These are phyloP conservation scores for Aspergillus novofumigatus DNA, from an alignment of 2,329 filamentous ascomycete species.

Conservation along the genomic window DNA sequence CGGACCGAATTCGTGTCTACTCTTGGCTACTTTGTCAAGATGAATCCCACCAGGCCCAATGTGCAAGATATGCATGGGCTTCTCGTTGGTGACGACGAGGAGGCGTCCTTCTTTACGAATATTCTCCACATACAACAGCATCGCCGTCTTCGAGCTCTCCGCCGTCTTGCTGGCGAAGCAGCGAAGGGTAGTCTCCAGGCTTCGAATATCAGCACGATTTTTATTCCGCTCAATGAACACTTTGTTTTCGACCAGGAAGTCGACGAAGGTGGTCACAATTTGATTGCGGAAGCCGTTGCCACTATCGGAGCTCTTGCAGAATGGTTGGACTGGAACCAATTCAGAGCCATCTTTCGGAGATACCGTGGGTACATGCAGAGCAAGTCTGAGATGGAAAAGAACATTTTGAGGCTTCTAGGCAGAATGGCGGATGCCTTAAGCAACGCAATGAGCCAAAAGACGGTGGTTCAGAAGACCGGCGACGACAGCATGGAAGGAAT, in stretches of 20 bases:
- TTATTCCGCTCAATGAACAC: conserved; percentile 88
- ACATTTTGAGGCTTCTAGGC: conserved; percentile 75
- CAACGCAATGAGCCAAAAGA: conserved; percentile 43
- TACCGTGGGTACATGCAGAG: conserved; percentile 78
- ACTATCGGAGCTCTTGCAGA: conserved; percentile 71
- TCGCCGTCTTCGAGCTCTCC: conserved; percentile 77
- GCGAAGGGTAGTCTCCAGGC: conserved; percentile 62
- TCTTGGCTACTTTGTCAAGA: conserved; percentile 71
- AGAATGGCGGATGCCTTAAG: conserved; percentile 75
- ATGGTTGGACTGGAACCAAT: conserved; percentile 86
- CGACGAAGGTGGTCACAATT: conserved; percentile 71
- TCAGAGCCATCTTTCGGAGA: conserved; percentile 74
- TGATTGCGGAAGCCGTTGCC: conserved; percentile 80
- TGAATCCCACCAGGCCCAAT: conserved; percentile 64
- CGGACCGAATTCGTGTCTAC: conserved; percentile 76
- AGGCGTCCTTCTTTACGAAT: conserved; percentile 86
- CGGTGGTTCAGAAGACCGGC: conserved; percentile 11
- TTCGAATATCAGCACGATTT: conserved; percentile 77
- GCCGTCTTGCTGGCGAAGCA: conserved; percentile 68
- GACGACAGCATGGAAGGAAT: conserved; percentile 25
- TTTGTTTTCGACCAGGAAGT: conserved; percentile 83
- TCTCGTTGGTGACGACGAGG: conserved; percentile 67
- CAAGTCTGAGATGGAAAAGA: conserved; percentile 80
- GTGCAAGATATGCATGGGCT: conserved; percentile 72
- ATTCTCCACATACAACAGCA: conserved; percentile 86